A percentile compares a stretch with the other conserved stretches of the same genome.
Conservation (phyloP, 1,139 yeast species). For the Geotrichum armillariae region DNA sequence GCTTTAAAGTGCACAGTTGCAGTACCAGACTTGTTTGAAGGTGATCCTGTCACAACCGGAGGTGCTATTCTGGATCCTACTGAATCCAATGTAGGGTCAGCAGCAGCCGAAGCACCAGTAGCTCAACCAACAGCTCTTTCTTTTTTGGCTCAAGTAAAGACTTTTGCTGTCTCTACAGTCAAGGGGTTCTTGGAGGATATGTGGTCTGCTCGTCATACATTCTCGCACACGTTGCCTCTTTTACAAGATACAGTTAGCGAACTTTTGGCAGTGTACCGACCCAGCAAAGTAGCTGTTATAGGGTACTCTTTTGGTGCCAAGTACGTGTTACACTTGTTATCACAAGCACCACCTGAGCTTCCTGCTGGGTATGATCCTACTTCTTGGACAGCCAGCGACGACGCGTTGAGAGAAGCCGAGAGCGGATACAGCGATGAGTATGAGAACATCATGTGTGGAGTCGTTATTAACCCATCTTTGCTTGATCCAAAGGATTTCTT, state of each 20-base stretch:
- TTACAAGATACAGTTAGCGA: conserved; percentile 38
- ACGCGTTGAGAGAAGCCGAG: conserved; percentile 31
- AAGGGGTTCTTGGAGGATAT: conserved; percentile 41
- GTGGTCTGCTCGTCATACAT: conserved; percentile 44
- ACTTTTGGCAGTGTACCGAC: conserved; percentile 38
- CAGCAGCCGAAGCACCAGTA: conserved; percentile 22
- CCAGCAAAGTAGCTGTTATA: conserved; percentile 37
- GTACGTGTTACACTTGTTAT: conserved; percentile 36
- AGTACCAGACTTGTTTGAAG: conserved; percentile 38
- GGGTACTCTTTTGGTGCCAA: conserved; percentile 46
- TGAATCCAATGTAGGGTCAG: conserved; percentile 31
- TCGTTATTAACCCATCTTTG: conserved; percentile 41
- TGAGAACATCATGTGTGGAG: conserved; percentile 37
- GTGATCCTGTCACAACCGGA: conserved; percentile 33
- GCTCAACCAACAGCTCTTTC: conserved; percentile 25
- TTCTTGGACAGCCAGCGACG: conserved; percentile 20
- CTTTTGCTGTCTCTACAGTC: conserved; percentile 37
- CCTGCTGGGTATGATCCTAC: conserved; percentile 21
- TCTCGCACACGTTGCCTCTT: conserved; percentile 36
- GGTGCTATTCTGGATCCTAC: conserved; percentile 24
- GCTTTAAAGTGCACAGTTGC: conserved; percentile 35
- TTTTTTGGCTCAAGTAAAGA: conserved; percentile 36
- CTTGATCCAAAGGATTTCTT: conserved; percentile 36
- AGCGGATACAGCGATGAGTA: conserved; percentile 27
- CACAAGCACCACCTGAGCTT: conserved; percentile 24